Evolutionary conservation across 352 stramenopile species (phyloP).

Genomic region (Globisporangium takayamanum): DNA sequence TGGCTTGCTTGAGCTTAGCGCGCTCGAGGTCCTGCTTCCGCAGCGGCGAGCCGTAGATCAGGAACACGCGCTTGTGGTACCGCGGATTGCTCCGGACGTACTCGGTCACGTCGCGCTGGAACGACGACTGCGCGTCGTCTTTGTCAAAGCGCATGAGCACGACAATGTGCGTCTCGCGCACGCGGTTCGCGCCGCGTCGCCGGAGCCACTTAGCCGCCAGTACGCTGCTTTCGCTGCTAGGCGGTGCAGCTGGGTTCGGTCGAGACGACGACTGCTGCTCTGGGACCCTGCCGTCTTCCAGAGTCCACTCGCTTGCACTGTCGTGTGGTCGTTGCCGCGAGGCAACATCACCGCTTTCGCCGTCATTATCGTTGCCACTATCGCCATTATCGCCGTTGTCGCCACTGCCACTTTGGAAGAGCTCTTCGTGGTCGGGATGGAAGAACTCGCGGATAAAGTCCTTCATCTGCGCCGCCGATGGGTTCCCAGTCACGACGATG

Average conservation of each 20-base stretch:
- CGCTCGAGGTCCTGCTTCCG: constrained; percentile 42
- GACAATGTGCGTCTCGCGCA: constrained; percentile 78
- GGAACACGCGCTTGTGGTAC: constrained; percentile 75
- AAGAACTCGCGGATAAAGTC: constrained; percentile 89
- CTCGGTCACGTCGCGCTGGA: constrained; percentile 56
- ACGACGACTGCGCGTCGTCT: constrained; percentile 32
- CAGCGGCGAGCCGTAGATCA: constrained; percentile 70
- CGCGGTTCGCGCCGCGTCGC: constrained; percentile 28
- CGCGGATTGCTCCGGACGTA: constrained; percentile 64
- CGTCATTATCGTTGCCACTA: constrained; percentile 10
- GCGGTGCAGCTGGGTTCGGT: neutral
- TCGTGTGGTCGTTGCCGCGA: no score
- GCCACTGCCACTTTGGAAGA: constrained; percentile 18
- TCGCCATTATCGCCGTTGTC: constrained; percentile 11
- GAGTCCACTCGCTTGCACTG: neutral
- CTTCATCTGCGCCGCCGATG: constrained; percentile 68
- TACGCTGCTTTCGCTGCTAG: neutral
- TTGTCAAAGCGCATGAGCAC: constrained; percentile 73
- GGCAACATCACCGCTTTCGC: neutral
- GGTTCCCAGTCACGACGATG: constrained; percentile 84
- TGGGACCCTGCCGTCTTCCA: constrained; percentile 10
- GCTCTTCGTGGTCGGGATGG: constrained; percentile 70
- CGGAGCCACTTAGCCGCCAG: constrained; percentile 46
- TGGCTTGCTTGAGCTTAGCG: constrained; percentile 54
- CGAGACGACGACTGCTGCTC: no score